Conservation (phyloP, 768 basidiomycete genomes). For the Roridomyces roridus region DNA sequence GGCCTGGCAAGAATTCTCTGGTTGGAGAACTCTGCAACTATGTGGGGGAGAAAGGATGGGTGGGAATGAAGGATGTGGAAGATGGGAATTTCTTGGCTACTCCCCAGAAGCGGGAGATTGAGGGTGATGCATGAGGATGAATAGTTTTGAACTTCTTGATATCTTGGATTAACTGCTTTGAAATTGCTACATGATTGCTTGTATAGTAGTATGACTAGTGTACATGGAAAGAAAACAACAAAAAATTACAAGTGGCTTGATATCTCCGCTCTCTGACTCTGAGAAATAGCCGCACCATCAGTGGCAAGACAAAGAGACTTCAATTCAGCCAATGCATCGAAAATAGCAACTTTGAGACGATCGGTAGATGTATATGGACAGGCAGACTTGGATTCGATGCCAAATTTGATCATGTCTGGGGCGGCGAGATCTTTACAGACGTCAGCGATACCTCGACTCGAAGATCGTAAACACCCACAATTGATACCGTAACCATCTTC, state of each 20-base stretch:
- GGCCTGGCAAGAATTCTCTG: conserved; percentile 52
- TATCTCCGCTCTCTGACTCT: neutral
- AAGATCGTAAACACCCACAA: conserved; percentile 54
- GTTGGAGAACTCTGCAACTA: conserved; percentile 48
- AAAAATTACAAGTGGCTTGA: conserved; percentile 38
- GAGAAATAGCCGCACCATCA: conserved; percentile 25
- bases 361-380: conserved; percentile 73
- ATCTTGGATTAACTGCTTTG: conserved; percentile 3
- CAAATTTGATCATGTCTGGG: conserved; percentile 83
- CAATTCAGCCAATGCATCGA: conserved; percentile 74
- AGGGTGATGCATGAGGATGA: neutral
- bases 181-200: conserved; percentile 9
- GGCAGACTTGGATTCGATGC: conserved; percentile 89
- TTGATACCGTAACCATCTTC: conserved; percentile 94
- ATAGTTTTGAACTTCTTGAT: conserved; percentile 8
- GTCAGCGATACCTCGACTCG: conserved; percentile 4
- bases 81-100: conserved; percentile 36
- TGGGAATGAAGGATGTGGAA: conserved; percentile 44
- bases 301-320: conserved; percentile 51
- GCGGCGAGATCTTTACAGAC: conserved; percentile 74
- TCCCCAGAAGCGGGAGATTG: conserved; percentile 15
- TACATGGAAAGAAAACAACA: conserved; percentile 4
- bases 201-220: conserved; percentile 10
- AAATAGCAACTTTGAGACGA: conserved; percentile 65
- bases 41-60: conserved; percentile 46